These are phyloP conservation scores for Grigorovia transvaalensis DNA, from an alignment of 805 yeast species.

Conservation along the genomic window DNA sequence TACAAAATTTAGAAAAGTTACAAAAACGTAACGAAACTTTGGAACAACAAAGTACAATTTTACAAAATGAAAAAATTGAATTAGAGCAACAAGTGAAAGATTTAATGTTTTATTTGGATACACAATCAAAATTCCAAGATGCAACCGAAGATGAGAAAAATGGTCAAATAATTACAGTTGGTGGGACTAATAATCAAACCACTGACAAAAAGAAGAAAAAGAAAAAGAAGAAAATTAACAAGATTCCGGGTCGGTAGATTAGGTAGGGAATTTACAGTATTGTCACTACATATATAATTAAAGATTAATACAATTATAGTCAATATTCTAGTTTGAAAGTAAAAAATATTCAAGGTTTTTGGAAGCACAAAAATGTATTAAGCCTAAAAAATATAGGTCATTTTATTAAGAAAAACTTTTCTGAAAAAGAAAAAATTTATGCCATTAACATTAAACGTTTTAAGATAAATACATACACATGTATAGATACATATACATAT, in stretches of 20 bases:
- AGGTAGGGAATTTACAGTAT: too few species aligned
- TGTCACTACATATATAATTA: neutral
- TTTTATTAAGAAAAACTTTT: too few species aligned
- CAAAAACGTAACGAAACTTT: constrained; percentile 32
- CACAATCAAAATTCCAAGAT: constrained; percentile 60
- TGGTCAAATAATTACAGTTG: constrained; percentile 49
- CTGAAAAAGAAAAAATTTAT: neutral
- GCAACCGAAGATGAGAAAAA: constrained; percentile 64
- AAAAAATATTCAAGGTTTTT: too few species aligned
- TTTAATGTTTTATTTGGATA: constrained; percentile 69
- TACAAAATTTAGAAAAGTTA: constrained; percentile 34
- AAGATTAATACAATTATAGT: too few species aligned
- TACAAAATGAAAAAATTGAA: constrained; percentile 37
- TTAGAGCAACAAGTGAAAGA: constrained; percentile 59
- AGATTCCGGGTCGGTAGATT: neutral
- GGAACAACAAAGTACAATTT: constrained; percentile 21
- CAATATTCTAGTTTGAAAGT: neutral
- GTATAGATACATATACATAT: too few species aligned
- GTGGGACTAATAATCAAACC: neutral
- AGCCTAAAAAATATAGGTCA: neutral
- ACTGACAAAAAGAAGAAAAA: constrained; percentile 5
- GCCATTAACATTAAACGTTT: neutral
- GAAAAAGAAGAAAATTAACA: constrained; percentile 14
- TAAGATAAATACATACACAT: too few species aligned
- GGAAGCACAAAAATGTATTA: neutral